phyloP scores from a whole-genome alignment of 73 alveolate species.

The Paraurostyla sp. region DNA sequence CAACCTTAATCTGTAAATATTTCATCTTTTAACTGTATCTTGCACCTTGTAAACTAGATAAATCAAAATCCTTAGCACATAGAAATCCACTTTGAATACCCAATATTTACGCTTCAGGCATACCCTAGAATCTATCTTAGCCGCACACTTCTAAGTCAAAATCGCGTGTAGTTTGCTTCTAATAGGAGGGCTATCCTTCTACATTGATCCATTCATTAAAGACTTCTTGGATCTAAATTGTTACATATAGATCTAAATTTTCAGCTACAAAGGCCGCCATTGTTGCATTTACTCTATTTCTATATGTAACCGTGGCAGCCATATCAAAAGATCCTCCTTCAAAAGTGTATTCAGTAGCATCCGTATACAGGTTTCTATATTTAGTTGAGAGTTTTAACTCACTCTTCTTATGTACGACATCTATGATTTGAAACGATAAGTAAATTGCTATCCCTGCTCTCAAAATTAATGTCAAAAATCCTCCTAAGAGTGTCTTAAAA shows the following conservation, averaged over 20 bases:
- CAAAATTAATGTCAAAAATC: no score
- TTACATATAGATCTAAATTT: background rate
- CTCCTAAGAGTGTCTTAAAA: no score
- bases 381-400: background rate
- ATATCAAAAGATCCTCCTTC: background rate
- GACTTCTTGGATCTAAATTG: background rate
- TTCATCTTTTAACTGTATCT: background rate
- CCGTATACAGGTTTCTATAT: background rate
- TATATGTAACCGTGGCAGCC: background rate
- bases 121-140: background rate
- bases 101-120: background rate
- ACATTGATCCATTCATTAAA: background rate
- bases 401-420: no score
- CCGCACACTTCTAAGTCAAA: background rate
- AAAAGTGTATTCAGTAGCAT: background rate
- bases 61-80: constrained; percentile 3
- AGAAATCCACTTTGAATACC: background rate
- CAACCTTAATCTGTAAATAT: background rate
- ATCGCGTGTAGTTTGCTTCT: background rate
- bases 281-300: background rate
- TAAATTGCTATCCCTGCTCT: no score
- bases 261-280: background rate
- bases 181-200: background rate
- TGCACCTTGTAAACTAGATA: background rate
- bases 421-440: no score